Evolutionary conservation across 2,329 filamentous ascomycete genomes (phyloP).

Genomic region (Biscogniauxia sp.): DNA sequence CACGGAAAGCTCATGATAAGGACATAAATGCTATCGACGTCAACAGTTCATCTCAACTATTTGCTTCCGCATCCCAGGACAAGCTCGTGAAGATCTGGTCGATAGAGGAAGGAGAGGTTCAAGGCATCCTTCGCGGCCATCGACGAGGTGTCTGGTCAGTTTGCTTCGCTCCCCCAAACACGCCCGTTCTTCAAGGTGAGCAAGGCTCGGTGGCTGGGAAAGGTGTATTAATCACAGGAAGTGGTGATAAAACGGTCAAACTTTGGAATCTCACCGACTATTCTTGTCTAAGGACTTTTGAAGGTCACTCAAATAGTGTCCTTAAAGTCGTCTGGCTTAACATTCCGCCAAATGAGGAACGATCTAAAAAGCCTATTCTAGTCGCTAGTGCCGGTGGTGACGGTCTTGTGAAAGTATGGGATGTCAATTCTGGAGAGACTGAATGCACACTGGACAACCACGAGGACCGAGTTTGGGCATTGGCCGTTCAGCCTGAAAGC

Average conservation of each 20-base stretch:
- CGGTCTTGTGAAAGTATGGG: conserved; percentile 95
- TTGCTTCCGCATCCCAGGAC: conserved; percentile 95
- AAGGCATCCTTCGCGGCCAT: conserved; percentile 89
- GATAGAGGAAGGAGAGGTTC: conserved; percentile 80
- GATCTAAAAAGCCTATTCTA: conserved; percentile 60
- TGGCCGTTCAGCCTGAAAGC: conserved; percentile 67
- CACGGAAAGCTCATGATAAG: conserved; percentile 95
- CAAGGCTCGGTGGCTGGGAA: conserved; percentile 71
- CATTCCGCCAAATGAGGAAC: conserved; percentile 46
- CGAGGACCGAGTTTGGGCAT: conserved; percentile 90
- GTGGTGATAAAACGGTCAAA: conserved; percentile 93
- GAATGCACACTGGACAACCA: conserved; percentile 95
- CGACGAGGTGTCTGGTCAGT: conserved; percentile 95
- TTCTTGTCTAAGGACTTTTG: conserved; percentile 87
- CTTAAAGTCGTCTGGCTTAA: conserved; percentile 89
- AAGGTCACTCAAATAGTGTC: conserved; percentile 94
- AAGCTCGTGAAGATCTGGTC: conserved; percentile 98
- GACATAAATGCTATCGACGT: conserved; percentile 95
- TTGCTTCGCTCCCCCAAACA: conserved; percentile 78
- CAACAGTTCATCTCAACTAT: conserved; percentile 70
- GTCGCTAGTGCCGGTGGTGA: conserved; percentile 89
- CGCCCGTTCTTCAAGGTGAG: conserved; percentile 70
- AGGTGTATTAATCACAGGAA: conserved; percentile 84
- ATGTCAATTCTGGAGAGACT: conserved; percentile 77
- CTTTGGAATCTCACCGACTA: conserved; percentile 94